phyloP scores from a whole-genome alignment of 163 green algal species.

The Scenedesmus sp. region DNA sequence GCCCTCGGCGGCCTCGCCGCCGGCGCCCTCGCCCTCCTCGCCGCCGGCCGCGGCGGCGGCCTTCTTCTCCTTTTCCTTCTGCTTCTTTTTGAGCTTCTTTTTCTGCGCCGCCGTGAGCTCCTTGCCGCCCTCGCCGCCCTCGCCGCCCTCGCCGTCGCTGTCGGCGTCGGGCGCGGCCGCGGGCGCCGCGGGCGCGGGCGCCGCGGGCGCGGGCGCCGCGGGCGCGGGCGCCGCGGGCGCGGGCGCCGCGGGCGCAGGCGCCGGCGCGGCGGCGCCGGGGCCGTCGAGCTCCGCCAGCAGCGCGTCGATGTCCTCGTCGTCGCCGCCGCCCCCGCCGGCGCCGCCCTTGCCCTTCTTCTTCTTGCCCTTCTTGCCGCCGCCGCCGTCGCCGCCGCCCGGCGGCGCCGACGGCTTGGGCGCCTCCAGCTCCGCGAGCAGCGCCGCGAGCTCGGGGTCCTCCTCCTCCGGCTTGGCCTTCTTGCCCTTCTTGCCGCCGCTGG shows the following conservation, averaged over 20 bases:
- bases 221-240: slow-evolving; percentile 69
- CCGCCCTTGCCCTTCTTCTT: slow-evolving; percentile 59
- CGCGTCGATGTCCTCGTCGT: slow-evolving; percentile 79
- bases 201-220: slow-evolving; percentile 22
- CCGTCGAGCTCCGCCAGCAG: slow-evolving; percentile 81
- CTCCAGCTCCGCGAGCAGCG: slow-evolving; percentile 75
- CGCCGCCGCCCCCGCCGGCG: slow-evolving; percentile 38
- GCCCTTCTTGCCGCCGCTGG: slow-evolving; percentile 36
- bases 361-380: slow-evolving; percentile 43
- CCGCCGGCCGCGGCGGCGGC: slow-evolving; percentile 51
- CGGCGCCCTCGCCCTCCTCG: slow-evolving; percentile 41
- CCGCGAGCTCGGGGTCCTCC: slow-evolving; percentile 72
- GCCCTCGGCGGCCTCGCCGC: slow-evolving; percentile 35
- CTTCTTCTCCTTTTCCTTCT: slow-evolving; percentile 91
- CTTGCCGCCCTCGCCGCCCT: slow-evolving; percentile 60
- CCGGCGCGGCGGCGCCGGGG: slow-evolving; percentile 49
- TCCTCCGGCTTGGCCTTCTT: slow-evolving; percentile 52
- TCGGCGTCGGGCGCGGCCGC: slow-evolving; percentile 30
- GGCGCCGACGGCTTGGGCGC: slow-evolving; percentile 56
- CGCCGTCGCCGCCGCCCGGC: slow-evolving; percentile 24
- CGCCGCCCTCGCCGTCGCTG: slow-evolving; percentile 42
- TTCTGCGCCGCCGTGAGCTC: slow-evolving; percentile 86
- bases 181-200: slow-evolving; percentile 22
- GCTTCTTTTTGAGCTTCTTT: slow-evolving; percentile 92
- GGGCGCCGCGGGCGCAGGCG: slow-evolving; percentile 64